Percentiles rank a stretch among this genome's conserved stretches.
phyloP scores from a whole-genome alignment of 176 grass and related monocot species.

The Echinochloa phyllopogon region DNA sequence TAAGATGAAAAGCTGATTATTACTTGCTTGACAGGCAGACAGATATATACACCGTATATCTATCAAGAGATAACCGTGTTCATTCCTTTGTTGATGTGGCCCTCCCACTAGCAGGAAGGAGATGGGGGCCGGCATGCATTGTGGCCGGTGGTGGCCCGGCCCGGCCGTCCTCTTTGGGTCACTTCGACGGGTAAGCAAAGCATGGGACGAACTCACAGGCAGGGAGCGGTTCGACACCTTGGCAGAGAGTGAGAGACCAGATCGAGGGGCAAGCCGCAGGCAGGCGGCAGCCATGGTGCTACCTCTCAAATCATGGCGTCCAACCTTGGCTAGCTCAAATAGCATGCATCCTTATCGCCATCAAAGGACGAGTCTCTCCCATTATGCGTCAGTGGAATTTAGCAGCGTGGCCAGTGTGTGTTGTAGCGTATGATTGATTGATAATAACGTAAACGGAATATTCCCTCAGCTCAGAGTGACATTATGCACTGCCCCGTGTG shows the following conservation, averaged over 20 bases:
- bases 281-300: background rate
- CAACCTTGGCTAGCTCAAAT: slow-evolving; percentile 43
- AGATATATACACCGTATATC: background rate
- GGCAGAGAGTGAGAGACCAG: background rate
- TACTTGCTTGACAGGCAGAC: no score
- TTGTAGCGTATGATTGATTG: background rate
- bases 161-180: background rate
- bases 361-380: background rate
- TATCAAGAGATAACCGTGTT: background rate
- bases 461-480: background rate
- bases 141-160: background rate
- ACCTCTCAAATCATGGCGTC: slow-evolving; percentile 56
- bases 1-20: no score
- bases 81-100: background rate
- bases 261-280: no score
- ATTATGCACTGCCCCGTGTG: background rate
- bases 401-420: slow-evolving; percentile 2
- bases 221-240: background rate
- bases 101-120: background rate
- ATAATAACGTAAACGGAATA: background rate
- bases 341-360: background rate
- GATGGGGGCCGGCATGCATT: background rate
- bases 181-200: background rate
- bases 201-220: background rate
- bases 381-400: slow-evolving; percentile 29